Evolutionary conservation across 768 basidiomycete genomes (phyloP).

Genomic region (Pleurotus citrinopileatus): DNA sequence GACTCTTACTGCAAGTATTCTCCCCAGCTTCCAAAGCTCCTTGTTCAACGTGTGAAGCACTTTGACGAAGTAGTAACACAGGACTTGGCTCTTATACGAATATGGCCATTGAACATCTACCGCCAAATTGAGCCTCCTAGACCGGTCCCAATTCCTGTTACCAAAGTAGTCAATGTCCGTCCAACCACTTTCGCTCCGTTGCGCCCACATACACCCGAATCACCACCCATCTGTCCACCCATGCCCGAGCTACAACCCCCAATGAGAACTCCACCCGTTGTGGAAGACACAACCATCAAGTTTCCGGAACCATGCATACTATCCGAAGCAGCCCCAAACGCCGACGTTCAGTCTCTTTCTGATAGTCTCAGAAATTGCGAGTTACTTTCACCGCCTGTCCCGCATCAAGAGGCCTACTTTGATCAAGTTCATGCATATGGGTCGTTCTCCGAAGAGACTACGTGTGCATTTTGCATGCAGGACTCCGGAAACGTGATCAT

Average conservation of each 20-base stretch:
- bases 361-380: neutral
- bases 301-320: neutral
- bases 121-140: neutral
- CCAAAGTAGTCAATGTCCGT: neutral
- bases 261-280: neutral
- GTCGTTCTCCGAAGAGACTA: neutral
- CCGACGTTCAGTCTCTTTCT: neutral
- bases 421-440: too few relatives aligned
- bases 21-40: neutral
- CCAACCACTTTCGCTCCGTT: neutral
- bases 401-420: neutral
- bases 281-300: neutral
- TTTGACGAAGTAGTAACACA: neutral
- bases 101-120: slow-evolving; percentile 6
- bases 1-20: too few relatives aligned
- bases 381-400: neutral
- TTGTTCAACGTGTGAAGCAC: neutral
- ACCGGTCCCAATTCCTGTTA: neutral
- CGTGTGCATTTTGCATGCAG: slow-evolving; percentile 6
- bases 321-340: neutral
- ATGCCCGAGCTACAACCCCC: neutral
- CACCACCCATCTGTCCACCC: too few relatives aligned
- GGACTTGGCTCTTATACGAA: neutral
- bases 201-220: neutral
- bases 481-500: neutral